Evolutionary conservation across 2,329 filamentous ascomycete species (phyloP), one percentile per base, ranked within the genome.

Genomic region (Blumeria graminis): DNA sequence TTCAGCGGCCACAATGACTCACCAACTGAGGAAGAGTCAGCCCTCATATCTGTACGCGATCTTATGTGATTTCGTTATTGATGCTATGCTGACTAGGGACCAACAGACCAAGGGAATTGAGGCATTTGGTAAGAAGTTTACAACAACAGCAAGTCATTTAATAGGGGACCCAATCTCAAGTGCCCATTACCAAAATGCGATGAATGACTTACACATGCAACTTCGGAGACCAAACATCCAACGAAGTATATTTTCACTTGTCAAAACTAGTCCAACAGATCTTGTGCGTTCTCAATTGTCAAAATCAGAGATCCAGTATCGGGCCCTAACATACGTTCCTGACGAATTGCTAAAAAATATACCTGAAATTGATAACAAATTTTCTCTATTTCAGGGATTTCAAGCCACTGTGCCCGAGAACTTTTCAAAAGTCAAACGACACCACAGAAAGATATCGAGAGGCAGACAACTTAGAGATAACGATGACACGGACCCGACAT

Each of bases 331-430:
- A 48, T 89, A 85, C 66, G 74, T 98, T 38, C 81, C 92, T 54
- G 90, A 98, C 69, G 89, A 95, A 60, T 77, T 98, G 62, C 78
- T 98, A 51, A 74, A 74, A 62, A 89, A 94, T 67, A 90, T 95
- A 55, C 92, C 92, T 62, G 87, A 94, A 59, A 77, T 83, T 66
- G 81, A 82, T 22, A 93, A 86, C 69, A 74, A 81, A 14, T 98
- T 94, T 71, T 95, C 89, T 43, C 75, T 98, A 48, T 96, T 98
- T 68, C 86, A 98, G 69, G 92, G 92, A 61, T 98, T 98, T 69
- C 82, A 94, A 70, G 92, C 90, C 52, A 89, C 81, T 60, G 75
- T 94, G 60, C 89, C 89, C 2, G 78, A 81, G 60, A 69, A 78
- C 60, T 74, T 73, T 5, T 84, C 92, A 14, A 78, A 82, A 60